A percentile compares a stretch with the other conserved stretches of the same genome.
Conservation (phyloP, 2,329 filamentous ascomycete genomes). For the Diatrype stigma region DNA sequence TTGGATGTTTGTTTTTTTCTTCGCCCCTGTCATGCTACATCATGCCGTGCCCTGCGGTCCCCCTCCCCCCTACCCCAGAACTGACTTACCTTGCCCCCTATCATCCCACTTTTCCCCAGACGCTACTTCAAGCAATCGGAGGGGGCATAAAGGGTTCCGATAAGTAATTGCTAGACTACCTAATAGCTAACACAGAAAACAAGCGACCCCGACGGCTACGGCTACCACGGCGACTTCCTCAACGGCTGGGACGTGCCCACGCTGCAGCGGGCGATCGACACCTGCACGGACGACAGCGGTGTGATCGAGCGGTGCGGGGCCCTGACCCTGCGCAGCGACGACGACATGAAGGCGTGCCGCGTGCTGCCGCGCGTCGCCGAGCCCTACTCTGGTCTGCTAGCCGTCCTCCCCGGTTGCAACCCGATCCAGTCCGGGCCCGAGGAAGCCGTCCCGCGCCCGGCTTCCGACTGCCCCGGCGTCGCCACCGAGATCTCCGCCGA, state of each 20-base stretch:
- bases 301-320: constrained; percentile 37
- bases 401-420: constrained; percentile 53
- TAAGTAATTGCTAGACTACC: too few species aligned
- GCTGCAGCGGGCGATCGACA: constrained; percentile 46
- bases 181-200: neutral
- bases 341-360: constrained; percentile 41
- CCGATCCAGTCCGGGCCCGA: constrained; percentile 32
- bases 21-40: too few species aligned
- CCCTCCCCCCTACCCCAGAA: neutral
- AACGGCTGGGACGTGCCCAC: constrained; percentile 54
- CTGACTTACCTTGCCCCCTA: neutral
- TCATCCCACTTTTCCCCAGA: neutral
- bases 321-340: constrained; percentile 36
- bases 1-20: too few species aligned
- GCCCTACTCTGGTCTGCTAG: constrained; percentile 36
- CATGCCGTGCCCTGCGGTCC: too few species aligned
- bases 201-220: constrained; percentile 42
- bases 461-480: constrained; percentile 28
- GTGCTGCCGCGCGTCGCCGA: constrained; percentile 41
- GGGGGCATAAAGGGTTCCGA: too few species aligned
- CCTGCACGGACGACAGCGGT: constrained; percentile 41
- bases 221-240: constrained; percentile 55
- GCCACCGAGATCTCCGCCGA: constrained; percentile 33
- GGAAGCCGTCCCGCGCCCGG: constrained; percentile 7
- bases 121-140: too few species aligned